A percentile compares a stretch with the other conserved stretches of the same genome.
phyloP scores from a whole-genome alignment of 306 rosid genomes.

The Ziziphus jujuba region DNA sequence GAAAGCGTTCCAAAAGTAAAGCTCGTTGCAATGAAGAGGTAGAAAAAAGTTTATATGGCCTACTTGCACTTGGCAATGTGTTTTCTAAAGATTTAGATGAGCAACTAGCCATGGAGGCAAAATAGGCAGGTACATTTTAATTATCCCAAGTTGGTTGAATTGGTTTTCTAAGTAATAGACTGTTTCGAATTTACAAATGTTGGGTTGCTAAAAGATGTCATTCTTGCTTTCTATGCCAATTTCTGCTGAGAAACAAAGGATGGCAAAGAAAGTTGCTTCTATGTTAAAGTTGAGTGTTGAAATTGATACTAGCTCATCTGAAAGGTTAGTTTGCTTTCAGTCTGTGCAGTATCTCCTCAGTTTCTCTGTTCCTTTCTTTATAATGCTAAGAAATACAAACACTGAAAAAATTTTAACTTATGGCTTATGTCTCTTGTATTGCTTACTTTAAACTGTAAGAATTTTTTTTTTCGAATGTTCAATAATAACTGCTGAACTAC shows the following conservation, averaged over 20 bases:
- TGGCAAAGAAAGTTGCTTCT: conserved; percentile 88
- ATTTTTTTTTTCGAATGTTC: too few relatives aligned
- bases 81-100: conserved; percentile 67
- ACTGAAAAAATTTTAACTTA: too few relatives aligned
- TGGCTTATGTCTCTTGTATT: too few relatives aligned
- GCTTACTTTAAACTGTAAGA: too few relatives aligned
- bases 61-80: conserved; percentile 44
- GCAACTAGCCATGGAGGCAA: conserved; percentile 74
- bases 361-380: not conserved
- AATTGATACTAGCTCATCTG: conserved; percentile 64
- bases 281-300: conserved; percentile 80
- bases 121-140: conserved; percentile 61
- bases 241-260: conserved; percentile 80
- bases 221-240: conserved; percentile 48
- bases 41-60: conserved; percentile 71
- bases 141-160: conserved; percentile 20
- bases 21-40: conserved; percentile 67
- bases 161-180: conserved; percentile 22
- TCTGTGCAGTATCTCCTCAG: not conserved
- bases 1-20: conserved; percentile 65
- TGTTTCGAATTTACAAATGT: conserved; percentile 24
- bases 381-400: not conserved
- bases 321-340: conserved; percentile 50
- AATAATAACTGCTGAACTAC: too few relatives aligned
- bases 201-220: conserved; percentile 30